Base-by-base conservation (phyloP, 2,329 filamentous ascomycete genomes). In the Thielaviopsis populi region DNA sequence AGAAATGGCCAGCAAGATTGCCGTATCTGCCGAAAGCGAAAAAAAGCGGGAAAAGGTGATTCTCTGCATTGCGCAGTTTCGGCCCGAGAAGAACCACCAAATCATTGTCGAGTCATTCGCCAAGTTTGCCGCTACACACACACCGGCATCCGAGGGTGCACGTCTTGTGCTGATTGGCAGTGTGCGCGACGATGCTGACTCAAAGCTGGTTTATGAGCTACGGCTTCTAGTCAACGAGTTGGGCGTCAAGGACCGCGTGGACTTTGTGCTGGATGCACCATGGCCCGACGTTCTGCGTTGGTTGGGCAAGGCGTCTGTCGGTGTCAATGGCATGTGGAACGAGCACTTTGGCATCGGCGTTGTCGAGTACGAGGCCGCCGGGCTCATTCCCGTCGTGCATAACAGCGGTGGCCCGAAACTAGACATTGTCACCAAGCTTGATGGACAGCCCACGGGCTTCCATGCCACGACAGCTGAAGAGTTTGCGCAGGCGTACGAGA, bases 261-360 rank as follows among this genome's bases (percentile, higher is more conserved):
- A 90, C 65, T 99, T 99, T 72, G 83, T 95, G 67, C 85, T 91
- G 64, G 91, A 99, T 72, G 91, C 90, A 0, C 84, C 88, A 30
- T 99, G 92, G 91, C 84, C 88, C 2, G 83, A 90, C 69, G 89
- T 99, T 62, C 78, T 96, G 10, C 81, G 87, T 40, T 91, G 89
- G 83, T 78, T 97, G 66, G 78, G 83, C 62, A 84, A 79, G 67
- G 85, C 88, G 3, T 92, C 84, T 19, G 83, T 99, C 1, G 94
- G 94, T 60, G 91, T 95, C 37, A 99, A 99, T 70, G 90, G 88
- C 70, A 99, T 99, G 94, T 99, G 94, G 92, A 97, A 96, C 73
- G 94, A 99, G 76, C 94, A 99, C 74, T 99, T 99, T 72, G 94
- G 94, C 24, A 99, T 99, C 66, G 94, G 94, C 1, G 91, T 97